Base-by-base conservation (phyloP, 345 rosid genomes). In the Acer yangbiense region DNA sequence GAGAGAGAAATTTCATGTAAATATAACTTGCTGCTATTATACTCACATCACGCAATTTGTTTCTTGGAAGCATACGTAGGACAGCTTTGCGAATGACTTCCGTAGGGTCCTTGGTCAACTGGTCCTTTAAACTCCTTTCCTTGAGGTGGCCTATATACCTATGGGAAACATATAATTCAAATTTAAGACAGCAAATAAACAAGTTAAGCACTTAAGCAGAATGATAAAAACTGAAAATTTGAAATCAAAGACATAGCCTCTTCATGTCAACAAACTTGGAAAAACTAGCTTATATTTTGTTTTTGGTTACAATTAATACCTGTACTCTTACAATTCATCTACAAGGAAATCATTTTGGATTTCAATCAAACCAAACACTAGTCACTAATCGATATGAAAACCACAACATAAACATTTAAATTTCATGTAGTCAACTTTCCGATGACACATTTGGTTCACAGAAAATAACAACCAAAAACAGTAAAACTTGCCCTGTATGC, bases 71-170 rank as follows among this genome's bases (percentile, higher is more conserved):
- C 99, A 94, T 97, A 54, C 98, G 98, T 35, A 93, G 76, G 74
- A 96, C 94, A 79, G 99, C 98, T 85, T 97, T 97, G 73, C 98
- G 98, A 46, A 97, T 90, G 82, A 91, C 99, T 87, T 97, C 99
- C 12, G 99, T 91, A 55, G 98, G 96, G 84, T 97, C 98, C 84
- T 91, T 94, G 54, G 92, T 91, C 89, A 94, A 82, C 88, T 93
- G 98, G 74, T 97, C 98, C 83, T 91, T 97, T 20, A 97, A 87
- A 83, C 85, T 94, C 83, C 99, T 94, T 85, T 97, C 94, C 80
- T 97, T 94, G 23, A 97, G 93, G 88, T 94, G 85, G 72, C 99
- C 99, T 21, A 91, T 68, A 83, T 94, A 97, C 64, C 99, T 94
- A 83, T 25, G 64, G 57, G 48, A 77, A 78, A 79, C 78, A 81